A percentile compares a stretch with the other conserved stretches of the same genome.
phyloP scores from a whole-genome alignment of 1,284 basidiomycete species.

The Volvariella surrecta region DNA sequence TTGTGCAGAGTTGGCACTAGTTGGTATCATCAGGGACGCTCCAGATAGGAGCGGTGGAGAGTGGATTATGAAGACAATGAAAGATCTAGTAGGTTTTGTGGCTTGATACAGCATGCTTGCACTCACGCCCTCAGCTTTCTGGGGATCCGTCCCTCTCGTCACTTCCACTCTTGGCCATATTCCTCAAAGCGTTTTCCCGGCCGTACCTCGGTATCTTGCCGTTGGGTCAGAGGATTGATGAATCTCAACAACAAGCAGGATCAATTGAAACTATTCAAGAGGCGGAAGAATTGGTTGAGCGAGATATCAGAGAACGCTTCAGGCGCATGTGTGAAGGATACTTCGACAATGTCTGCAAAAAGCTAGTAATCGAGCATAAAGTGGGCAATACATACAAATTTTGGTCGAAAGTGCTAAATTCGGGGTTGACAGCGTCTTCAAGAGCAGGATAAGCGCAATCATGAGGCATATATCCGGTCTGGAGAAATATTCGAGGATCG shows the following conservation, averaged over 20 bases:
- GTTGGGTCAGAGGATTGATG: background rate
- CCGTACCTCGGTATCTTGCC: conserved; percentile 72
- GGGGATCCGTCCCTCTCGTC: conserved; percentile 84
- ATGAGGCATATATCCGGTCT: conserved; percentile 97
- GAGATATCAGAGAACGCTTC: conserved; percentile 82
- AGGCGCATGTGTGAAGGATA: conserved; percentile 91
- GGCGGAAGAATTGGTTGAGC: conserved; percentile 71
- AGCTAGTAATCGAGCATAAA: conserved; percentile 85
- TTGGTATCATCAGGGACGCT: conserved; percentile 71
- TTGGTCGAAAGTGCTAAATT: conserved; percentile 8
- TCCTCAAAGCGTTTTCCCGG: conserved; percentile 78
- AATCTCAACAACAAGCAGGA: background rate
- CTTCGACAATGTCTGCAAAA: conserved; percentile 87
- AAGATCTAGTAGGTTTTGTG: conserved; percentile 61
- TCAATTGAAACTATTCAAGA: conserved; percentile 23
- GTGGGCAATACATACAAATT: conserved; percentile 33
- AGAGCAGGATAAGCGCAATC: conserved; percentile 94
- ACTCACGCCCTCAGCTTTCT: conserved; percentile 49
- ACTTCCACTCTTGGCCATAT: conserved; percentile 73
- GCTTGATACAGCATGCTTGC: conserved; percentile 4
- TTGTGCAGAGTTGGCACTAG: conserved; percentile 83
- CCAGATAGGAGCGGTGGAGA: conserved; percentile 67
- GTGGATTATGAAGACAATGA: conserved; percentile 78
- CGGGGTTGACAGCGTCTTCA: conserved; percentile 64
- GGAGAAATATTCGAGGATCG: conserved; percentile 99